These are phyloP conservation scores for Colletotrichum orchidophilum DNA, from an alignment of 2,329 filamentous ascomycete species.

Conservation along the genomic window DNA sequence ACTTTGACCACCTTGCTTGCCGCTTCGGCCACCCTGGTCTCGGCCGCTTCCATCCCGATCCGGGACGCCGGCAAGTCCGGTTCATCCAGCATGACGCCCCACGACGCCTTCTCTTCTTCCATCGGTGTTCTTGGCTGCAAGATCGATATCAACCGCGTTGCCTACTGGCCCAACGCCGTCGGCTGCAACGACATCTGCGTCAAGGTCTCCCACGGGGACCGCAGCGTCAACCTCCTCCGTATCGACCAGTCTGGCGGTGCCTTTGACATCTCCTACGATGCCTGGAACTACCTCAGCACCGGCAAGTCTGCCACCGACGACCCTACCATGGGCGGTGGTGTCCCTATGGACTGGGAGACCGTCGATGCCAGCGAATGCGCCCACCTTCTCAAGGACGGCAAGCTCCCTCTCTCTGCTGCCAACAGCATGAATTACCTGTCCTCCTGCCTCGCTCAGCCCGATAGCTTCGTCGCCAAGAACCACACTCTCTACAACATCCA, in stretches of 20 bases:
- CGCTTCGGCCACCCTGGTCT: constrained; percentile 40
- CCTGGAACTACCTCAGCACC: constrained; percentile 67
- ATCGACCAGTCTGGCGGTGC: constrained; percentile 66
- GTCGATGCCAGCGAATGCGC: constrained; percentile 59
- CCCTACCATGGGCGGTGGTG: constrained; percentile 59
- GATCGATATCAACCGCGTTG: constrained; percentile 68
- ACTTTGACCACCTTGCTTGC: constrained; percentile 43
- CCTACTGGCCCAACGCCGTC: constrained; percentile 65
- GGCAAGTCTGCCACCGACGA: constrained; percentile 57
- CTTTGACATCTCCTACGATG: constrained; percentile 69
- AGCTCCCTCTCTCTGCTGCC: constrained; percentile 63
- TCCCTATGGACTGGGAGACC: constrained; percentile 60
- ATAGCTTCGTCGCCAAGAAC: constrained; percentile 63
- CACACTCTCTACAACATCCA: constrained; percentile 63
- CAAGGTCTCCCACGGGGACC: constrained; percentile 58
- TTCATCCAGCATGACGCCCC: constrained; percentile 58
- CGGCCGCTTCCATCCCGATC: constrained; percentile 39
- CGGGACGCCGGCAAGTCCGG: constrained; percentile 36
- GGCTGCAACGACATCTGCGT: constrained; percentile 67
- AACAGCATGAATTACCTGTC: constrained; percentile 66
- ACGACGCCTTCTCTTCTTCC: constrained; percentile 65
- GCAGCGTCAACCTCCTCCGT: constrained; percentile 65
- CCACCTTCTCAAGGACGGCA: constrained; percentile 58
- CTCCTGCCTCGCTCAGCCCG: constrained; percentile 53
- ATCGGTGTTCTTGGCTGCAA: constrained; percentile 69